Base-by-base conservation (phyloP, 1,284 basidiomycete genomes). In the Boletellus deceptivus region DNA sequence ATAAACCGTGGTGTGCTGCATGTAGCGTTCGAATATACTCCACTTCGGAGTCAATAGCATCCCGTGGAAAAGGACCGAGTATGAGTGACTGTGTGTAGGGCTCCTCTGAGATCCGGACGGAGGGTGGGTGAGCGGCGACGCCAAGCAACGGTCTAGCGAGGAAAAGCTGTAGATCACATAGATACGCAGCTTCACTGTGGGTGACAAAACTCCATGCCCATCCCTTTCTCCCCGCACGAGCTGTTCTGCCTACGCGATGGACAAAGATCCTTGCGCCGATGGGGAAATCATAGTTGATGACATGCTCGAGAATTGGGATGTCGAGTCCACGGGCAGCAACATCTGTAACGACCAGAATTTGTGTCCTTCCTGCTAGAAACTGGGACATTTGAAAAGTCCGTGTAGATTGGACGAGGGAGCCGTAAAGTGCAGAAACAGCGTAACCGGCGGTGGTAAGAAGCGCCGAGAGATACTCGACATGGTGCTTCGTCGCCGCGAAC, bases 401-500 rank as follows among this genome's bases (percentile, higher is more conserved):
- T 2, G 95, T 95, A 1, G 83, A 74, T 69, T 99, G 97, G 65
- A 98, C 96, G 34, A 99, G 82, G 3, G 96, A 87, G 17, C 96
- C 96, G 67, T 99, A 99, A 55, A 99, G 96, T 61, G 94, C 89
- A 8, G 96, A 96, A n/a, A 93, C 89, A 1, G 91, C 77, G 64
- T 96, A 99, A n/a, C 93, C 93, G 14, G 90, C 87, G 1, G 89
- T 80, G 4, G 77, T 78, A 40, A 99, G 79, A 2, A 99, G 75
- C 20, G 82, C 82, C 3, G 85, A 80, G 35, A 99, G 79, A 65
- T 98, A 99, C 68, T 99, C 97, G 66, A 99, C 95, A 63, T 99
- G 97, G 65, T 99, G 97, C 70, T 99, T 99, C n/a, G 97, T 99
- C 6, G 97, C 93, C 9, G 87, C 86, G 62, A 99, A 99, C 31